These are phyloP conservation scores for Aspergillus pseudotamarii DNA, from an alignment of 2,329 filamentous ascomycete genomes.

Conservation along the genomic window DNA sequence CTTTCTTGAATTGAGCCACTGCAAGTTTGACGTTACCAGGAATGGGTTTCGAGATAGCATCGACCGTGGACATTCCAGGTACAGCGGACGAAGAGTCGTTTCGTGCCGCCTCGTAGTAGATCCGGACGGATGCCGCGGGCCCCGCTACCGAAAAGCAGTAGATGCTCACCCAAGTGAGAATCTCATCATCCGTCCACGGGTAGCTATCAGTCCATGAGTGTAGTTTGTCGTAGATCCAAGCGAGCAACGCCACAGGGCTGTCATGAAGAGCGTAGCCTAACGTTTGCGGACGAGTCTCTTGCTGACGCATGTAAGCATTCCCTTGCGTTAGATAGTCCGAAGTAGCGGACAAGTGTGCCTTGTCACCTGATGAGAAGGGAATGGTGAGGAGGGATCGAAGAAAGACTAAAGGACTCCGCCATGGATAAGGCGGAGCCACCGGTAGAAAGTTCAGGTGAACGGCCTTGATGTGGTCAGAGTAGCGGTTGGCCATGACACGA, in stretches of 20 bases:
- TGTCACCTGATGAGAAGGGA: slow-evolving; percentile 32
- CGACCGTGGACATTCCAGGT: slow-evolving; percentile 19
- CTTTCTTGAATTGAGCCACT: slow-evolving; percentile 54
- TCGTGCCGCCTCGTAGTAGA: slow-evolving; percentile 70
- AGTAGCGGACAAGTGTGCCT: slow-evolving; percentile 25
- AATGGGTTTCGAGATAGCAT: slow-evolving; percentile 45
- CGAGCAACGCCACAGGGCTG: slow-evolving; percentile 69
- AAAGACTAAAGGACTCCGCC: slow-evolving; percentile 59
- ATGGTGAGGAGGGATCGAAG: slow-evolving; percentile 31
- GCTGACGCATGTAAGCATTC: slow-evolving; percentile 58
- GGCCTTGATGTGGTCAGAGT: slow-evolving; percentile 60
- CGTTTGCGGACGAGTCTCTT: slow-evolving; percentile 72
- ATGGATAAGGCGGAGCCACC: slow-evolving; percentile 52
- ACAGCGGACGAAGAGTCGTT: background rate
- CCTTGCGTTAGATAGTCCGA: slow-evolving; percentile 27
- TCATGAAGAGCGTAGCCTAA: slow-evolving; percentile 70
- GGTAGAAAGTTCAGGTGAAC: slow-evolving; percentile 64
- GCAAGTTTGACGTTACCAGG: slow-evolving; percentile 53
- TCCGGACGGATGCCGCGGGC: slow-evolving; percentile 66
- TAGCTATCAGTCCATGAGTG: slow-evolving; percentile 75
- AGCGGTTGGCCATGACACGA: slow-evolving; percentile 61
- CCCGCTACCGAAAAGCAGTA: slow-evolving; percentile 73
- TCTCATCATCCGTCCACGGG: slow-evolving; percentile 74
- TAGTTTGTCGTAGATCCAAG: slow-evolving; percentile 82
- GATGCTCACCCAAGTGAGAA: slow-evolving; percentile 73